Percentiles rank a stretch among this genome's conserved stretches.
These are phyloP conservation scores for Penicillium sp. DNA, from an alignment of 2,329 filamentous ascomycete species.

Conservation along the genomic window DNA sequence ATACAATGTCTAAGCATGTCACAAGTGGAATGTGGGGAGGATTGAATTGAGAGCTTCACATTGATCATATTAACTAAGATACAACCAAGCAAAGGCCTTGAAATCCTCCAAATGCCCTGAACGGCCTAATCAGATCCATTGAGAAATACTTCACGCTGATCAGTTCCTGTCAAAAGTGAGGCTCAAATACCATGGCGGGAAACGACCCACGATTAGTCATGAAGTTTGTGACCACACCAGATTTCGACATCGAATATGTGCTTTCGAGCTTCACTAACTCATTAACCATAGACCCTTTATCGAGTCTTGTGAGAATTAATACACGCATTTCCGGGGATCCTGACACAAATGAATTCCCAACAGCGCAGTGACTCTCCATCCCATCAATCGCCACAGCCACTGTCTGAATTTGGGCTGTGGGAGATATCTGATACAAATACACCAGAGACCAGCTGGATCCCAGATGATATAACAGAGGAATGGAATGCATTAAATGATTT, in stretches of 20 bases:
- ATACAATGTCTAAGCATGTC: no score
- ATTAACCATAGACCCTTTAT: background rate
- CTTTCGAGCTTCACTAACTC: background rate
- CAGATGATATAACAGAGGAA: background rate
- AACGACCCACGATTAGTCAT: no score
- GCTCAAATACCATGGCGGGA: no score
- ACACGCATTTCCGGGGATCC: background rate
- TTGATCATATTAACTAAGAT: no score
- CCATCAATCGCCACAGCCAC: background rate
- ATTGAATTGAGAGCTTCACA: no score
- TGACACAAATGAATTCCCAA: background rate
- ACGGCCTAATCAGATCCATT: no score
- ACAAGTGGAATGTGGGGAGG: no score
- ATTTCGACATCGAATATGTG: background rate
- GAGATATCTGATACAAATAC: background rate
- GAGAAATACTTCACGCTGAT: no score
- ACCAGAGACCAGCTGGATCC: background rate
- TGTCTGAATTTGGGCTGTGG: background rate
- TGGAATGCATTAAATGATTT: constrained; percentile 15
- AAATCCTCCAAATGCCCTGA: no score
- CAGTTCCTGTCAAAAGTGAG: no score
- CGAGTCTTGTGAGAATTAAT: background rate
- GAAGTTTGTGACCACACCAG: no score
- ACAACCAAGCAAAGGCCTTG: no score
- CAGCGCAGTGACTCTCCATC: background rate